A percentile compares a stretch with the other conserved stretches of the same genome.
Evolutionary conservation across 2,329 filamentous ascomycete species (phyloP).

Genomic region (Sporothrix mexicana): DNA sequence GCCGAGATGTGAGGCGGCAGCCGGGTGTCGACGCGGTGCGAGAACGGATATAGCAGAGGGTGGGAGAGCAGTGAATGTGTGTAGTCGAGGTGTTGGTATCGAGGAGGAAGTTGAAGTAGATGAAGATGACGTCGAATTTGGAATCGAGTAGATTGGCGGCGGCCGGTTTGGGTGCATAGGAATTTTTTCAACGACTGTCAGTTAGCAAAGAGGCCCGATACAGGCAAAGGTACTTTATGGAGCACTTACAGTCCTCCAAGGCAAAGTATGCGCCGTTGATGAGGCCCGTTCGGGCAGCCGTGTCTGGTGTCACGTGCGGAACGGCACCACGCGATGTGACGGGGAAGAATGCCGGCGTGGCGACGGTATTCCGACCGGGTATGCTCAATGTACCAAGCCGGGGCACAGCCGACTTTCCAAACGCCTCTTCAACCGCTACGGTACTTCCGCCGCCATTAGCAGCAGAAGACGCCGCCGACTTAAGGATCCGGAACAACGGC

Average conservation of each 20-base stretch:
- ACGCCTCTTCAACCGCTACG: neutral
- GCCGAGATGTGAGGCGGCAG: conserved; percentile 71
- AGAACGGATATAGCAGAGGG: conserved; percentile 71
- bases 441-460: neutral
- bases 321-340: conserved; percentile 82
- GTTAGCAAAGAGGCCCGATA: neutral
- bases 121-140: neutral
- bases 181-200: conserved; percentile 34
- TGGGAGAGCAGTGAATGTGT: conserved; percentile 77
- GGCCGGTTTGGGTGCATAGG: conserved; percentile 27
- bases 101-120: neutral
- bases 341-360: conserved; percentile 83
- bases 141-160: conserved; percentile 35
- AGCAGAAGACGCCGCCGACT: conserved; percentile 27
- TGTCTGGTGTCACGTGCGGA: conserved; percentile 89
- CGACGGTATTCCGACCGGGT: conserved; percentile 65
- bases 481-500: conserved; percentile 36
- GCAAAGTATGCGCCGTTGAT: conserved; percentile 78
- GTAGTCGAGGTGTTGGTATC: conserved; percentile 56
- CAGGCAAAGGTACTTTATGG: neutral
- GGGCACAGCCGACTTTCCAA: conserved; percentile 45
- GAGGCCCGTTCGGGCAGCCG: conserved; percentile 67
- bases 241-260: conserved; percentile 84
- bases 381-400: conserved; percentile 72
- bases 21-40: conserved; percentile 76